A percentile compares a stretch with the other conserved stretches of the same genome.
Conservation (phyloP, 2,329 filamentous ascomycete genomes). For the Ilyonectria robusta region DNA sequence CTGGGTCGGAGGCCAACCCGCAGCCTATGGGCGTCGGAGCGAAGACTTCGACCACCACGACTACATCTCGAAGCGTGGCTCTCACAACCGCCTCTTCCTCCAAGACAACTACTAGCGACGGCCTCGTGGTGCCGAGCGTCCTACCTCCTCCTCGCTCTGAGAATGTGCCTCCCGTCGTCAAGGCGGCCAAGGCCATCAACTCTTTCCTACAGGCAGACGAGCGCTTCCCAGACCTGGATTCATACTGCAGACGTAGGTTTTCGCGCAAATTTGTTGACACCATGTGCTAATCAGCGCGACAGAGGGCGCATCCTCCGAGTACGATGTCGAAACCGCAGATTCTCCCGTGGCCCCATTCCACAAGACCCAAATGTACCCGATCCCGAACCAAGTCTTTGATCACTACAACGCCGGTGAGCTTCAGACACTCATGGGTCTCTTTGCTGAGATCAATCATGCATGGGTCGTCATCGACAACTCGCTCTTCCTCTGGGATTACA, state of each 20-base stretch:
- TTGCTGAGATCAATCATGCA: slow-evolving; percentile 93
- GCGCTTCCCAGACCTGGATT: slow-evolving; percentile 89
- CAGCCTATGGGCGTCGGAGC: slow-evolving; percentile 24
- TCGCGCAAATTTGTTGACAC: neutral
- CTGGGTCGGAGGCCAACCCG: slow-evolving; percentile 47
- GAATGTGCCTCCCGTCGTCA: slow-evolving; percentile 77
- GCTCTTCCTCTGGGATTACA: slow-evolving; percentile 98
- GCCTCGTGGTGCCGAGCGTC: slow-evolving; percentile 51
- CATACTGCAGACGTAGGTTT: slow-evolving; percentile 86
- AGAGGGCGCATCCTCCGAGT: slow-evolving; percentile 94
- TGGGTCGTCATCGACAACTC: slow-evolving; percentile 98
- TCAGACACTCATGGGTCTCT: slow-evolving; percentile 93
- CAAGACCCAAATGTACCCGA: slow-evolving; percentile 86
- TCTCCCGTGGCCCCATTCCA: slow-evolving; percentile 91
- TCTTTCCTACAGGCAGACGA: slow-evolving; percentile 81
- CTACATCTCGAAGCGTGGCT: slow-evolving; percentile 39
- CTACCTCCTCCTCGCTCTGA: slow-evolving; percentile 62
- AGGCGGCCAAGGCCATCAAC: slow-evolving; percentile 88
- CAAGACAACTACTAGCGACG: slow-evolving; percentile 44
- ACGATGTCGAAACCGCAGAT: slow-evolving; percentile 80
- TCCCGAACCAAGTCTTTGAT: slow-evolving; percentile 92
- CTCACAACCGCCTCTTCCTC: slow-evolving; percentile 43
- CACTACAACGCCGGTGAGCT: slow-evolving; percentile 92
- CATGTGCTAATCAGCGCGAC: slow-evolving; percentile 46
- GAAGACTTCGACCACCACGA: slow-evolving; percentile 38